Base-by-base conservation (phyloP, 1,139 yeast genomes). In the Yamadazyma oceani region DNA sequence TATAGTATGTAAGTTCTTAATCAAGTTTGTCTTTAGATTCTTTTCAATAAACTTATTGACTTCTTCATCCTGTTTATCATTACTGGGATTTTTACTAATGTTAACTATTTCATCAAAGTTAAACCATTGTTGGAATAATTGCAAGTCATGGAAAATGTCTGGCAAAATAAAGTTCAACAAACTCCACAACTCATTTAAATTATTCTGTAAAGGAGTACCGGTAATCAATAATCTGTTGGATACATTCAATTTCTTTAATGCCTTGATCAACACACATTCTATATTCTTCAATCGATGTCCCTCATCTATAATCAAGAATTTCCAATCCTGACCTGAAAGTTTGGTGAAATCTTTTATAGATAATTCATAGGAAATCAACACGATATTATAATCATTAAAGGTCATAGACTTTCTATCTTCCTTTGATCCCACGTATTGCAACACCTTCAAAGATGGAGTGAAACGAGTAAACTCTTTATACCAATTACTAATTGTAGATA, bases 151-250 rank as follows among this genome's bases (percentile, higher is more conserved):
- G 59, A 92, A 92, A 26, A 92, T 85, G 53, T 90, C 96, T 0
- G 98, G 97, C 37, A 92, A 65, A 31, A 90, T 82, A 53, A 90
- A 90, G 55, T 92, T 90, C 39, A 90, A 67, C 42, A 90, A 66
- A 0, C 96, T 84, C 97, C 97, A 90, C 29, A 90, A 65, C 58
- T 90, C 98, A 36, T 83, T 77, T 39, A 90, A 65, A 54, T 89
- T 90, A 56, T 90, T 90, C 57, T 90, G 98, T 34, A 90, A 65
- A 0, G 98, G 97, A 0, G 98, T 90, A 13, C 97, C 97, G 0
- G 97, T 90, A 12, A 90, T 66, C 27, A 90, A 64, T 35, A 90
- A 64, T 43, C 96, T 67, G 54, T 90, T 90, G 2, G 78, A 67
- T 0, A 82, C 81, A 24, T 76, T 67, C 23, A 87, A 69, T 47